phyloP scores from a whole-genome alignment of 2,329 filamentous ascomycete species.

The Fusarium nanum region DNA sequence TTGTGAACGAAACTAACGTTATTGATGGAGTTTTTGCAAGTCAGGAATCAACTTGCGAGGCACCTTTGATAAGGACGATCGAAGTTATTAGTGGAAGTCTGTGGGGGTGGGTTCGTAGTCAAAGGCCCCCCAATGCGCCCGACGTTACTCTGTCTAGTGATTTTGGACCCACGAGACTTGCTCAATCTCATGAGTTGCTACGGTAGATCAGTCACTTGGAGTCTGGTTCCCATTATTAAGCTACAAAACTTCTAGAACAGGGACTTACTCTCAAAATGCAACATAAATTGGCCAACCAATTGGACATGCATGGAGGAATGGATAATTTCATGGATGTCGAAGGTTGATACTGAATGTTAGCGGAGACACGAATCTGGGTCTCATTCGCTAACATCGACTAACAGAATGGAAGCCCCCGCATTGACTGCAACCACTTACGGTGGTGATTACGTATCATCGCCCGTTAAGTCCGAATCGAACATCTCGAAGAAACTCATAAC shows the following conservation, averaged over 20 bases:
- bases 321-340: too few relatives aligned
- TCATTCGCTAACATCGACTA: background rate
- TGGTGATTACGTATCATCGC: background rate
- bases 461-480: conserved; percentile 18
- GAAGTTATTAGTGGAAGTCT: background rate
- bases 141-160: background rate
- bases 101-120: background rate
- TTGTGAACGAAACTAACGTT: background rate
- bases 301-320: background rate
- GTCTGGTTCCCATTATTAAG: too few relatives aligned
- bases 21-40: background rate
- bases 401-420: background rate
- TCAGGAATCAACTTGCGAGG: background rate
- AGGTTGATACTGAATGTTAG: background rate
- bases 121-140: background rate
- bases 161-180: too few relatives aligned
- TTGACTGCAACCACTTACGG: background rate
- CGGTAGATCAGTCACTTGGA: background rate
- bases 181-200: too few relatives aligned
- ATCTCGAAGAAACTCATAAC: background rate
- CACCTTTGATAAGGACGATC: background rate
- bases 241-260: background rate
- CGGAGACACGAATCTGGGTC: fast-evolving
- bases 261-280: too few relatives aligned
- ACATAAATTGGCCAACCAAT: background rate